phyloP scores from a whole-genome alignment of 2,329 filamentous ascomycete species.

The Alternaria angustiovoidea region DNA sequence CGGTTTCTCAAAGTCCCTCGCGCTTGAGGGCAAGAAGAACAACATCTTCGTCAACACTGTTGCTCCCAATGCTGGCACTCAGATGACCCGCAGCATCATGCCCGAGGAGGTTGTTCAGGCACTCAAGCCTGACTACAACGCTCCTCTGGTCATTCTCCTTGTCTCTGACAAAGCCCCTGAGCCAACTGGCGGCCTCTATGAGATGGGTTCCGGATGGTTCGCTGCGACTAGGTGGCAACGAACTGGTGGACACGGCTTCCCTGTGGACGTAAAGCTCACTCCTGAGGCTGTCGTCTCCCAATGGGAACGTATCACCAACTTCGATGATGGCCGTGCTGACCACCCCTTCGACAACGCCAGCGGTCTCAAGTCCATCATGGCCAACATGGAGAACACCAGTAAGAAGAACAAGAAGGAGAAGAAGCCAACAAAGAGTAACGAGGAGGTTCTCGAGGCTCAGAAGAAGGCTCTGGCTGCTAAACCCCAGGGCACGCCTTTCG shows the following conservation, averaged over 20 bases:
- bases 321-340: slow-evolving; percentile 86
- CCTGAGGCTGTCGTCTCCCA: slow-evolving; percentile 80
- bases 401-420: slow-evolving; percentile 49
- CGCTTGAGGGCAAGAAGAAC: slow-evolving; percentile 93
- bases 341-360: slow-evolving; percentile 82
- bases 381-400: slow-evolving; percentile 82
- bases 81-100: slow-evolving; percentile 92
- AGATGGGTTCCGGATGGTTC: slow-evolving; percentile 94
- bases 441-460: slow-evolving; percentile 77
- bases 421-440: slow-evolving; percentile 63
- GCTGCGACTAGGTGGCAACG: slow-evolving; percentile 95
- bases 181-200: slow-evolving; percentile 87
- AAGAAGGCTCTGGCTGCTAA: slow-evolving; percentile 76
- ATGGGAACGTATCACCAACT: slow-evolving; percentile 76
- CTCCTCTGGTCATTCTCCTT: slow-evolving; percentile 87
- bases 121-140: slow-evolving; percentile 99
- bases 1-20: slow-evolving; percentile 91
- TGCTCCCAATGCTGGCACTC: slow-evolving; percentile 94
- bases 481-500: slow-evolving; percentile 77
- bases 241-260: slow-evolving; percentile 88
- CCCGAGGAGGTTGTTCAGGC: slow-evolving; percentile 98
- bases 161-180: slow-evolving; percentile 86
- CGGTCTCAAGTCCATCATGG: slow-evolving; percentile 80
- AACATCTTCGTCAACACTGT: slow-evolving; percentile 99
- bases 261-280: slow-evolving; percentile 76